These are phyloP conservation scores for Solanum sitiens DNA, from an alignment of 257 asterid genomes.

Conservation along the genomic window DNA sequence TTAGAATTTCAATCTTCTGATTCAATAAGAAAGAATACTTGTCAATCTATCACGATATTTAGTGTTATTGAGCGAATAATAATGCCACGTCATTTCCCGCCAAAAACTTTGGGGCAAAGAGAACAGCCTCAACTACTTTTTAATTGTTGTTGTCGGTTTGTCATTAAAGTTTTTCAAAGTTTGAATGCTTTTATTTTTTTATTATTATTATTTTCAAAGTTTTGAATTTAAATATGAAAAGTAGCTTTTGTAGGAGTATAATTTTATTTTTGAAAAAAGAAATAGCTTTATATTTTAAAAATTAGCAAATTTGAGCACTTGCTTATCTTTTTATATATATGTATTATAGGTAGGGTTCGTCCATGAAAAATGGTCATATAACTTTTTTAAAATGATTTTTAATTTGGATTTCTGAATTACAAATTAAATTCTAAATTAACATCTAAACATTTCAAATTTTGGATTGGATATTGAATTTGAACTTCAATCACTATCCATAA, in stretches of 20 bases:
- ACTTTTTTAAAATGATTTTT: no score
- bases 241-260: background rate
- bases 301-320: background rate
- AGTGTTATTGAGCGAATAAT: background rate
- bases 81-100: background rate
- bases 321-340: background rate
- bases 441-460: background rate
- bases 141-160: background rate
- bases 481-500: background rate
- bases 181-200: background rate
- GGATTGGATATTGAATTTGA: background rate
- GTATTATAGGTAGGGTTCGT: background rate
- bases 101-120: background rate
- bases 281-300: background rate
- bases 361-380: background rate
- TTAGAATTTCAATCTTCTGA: no score
- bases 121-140: background rate
- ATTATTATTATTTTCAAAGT: no score
- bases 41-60: no score
- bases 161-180: background rate
- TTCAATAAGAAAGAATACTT: no score
- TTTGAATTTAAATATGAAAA: background rate
- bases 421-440: background rate
- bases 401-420: background rate
- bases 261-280: no score